Evolutionary conservation across 768 basidiomycete species (phyloP), one percentile per base, ranked within the genome.

Genomic region (Agaricus subrufescens): DNA sequence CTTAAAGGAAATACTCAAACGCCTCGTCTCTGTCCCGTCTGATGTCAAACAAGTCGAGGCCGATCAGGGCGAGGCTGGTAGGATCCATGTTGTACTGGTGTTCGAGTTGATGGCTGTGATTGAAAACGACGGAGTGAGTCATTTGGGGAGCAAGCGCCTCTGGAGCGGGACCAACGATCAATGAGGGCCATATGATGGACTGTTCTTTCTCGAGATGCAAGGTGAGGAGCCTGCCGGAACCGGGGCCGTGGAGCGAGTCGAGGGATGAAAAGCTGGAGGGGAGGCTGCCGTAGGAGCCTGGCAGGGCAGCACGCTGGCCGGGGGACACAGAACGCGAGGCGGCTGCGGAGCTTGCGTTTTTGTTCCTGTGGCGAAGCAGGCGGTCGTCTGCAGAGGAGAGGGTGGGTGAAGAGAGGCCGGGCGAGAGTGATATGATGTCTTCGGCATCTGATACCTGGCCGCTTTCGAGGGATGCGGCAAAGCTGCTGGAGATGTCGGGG

Each of bases 61-160:
- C 90, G 58, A 84, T 78, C 52, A 91, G 69, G 1, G 85, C 83
- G 27, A 92, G 72, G 69, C 89, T 91, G 12, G 90, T 92, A 1
- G 90, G 84, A 66, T 92, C 90, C 87, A 92, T 90, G 61, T 92
- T 91, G 61, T 87, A 92, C 62, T 80, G 78, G 46, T 81, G 76
- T 56, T 91, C 88, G 52, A 74, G 67, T 54, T 76, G 78, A 51
- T 73, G 75, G 57, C 67, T 77, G 29, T 76, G 69, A 51, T 81
- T 75, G 65, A 83, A 81, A 7, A 83, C 73, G 34, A 82, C 72
- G 1, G 84, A 77, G 52, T 79, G 76, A 3, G 77, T 70, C 19
- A 78, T 67, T 50, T 69, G 74, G 3, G 84, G 79, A 0, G 85
- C 81, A 4, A 89, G 66, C 10, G 79, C 70, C 47, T 82, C 81